Percentiles rank a stretch among this genome's conserved stretches.
Conservation (phyloP, 2,329 filamentous ascomycete species). For the Aspergillus versicolor region DNA sequence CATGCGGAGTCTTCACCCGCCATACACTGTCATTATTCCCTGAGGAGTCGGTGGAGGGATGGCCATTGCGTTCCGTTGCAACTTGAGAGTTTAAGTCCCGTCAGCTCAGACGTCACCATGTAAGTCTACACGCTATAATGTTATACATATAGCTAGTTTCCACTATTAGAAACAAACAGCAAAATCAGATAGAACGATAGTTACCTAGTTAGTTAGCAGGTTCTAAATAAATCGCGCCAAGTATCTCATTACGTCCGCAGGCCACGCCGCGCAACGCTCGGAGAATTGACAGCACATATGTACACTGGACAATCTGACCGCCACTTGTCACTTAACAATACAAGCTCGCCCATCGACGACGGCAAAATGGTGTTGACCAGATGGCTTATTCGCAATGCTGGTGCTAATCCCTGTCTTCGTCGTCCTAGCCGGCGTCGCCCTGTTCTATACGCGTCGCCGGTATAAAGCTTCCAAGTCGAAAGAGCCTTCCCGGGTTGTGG, state of each 20-base stretch:
- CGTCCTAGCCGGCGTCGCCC: conserved; percentile 17
- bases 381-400: conserved; percentile 4
- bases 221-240: neutral
- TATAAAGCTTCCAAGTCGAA: conserved; percentile 12
- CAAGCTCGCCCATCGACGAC: neutral
- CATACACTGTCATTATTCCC: too few relatives aligned
- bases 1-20: too few relatives aligned
- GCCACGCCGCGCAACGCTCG: neutral
- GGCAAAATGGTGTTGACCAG: neutral
- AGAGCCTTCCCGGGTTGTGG: conserved; percentile 12
- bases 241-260: too few relatives aligned
- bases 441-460: conserved; percentile 16
- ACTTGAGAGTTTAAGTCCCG: too few relatives aligned
- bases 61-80: too few relatives aligned
- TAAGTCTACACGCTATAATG: too few relatives aligned
- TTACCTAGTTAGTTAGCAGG: too few relatives aligned
- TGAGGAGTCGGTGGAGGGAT: too few relatives aligned
- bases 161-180: too few relatives aligned
- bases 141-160: too few relatives aligned
- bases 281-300: neutral
- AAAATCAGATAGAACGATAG: too few relatives aligned
- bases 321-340: neutral
- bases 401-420: conserved; percentile 19
- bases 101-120: too few relatives aligned
- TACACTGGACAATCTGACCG: neutral